These are phyloP conservation scores for Ceratocystis albifundus DNA, from an alignment of 2,329 filamentous ascomycete genomes.

Conservation along the genomic window DNA sequence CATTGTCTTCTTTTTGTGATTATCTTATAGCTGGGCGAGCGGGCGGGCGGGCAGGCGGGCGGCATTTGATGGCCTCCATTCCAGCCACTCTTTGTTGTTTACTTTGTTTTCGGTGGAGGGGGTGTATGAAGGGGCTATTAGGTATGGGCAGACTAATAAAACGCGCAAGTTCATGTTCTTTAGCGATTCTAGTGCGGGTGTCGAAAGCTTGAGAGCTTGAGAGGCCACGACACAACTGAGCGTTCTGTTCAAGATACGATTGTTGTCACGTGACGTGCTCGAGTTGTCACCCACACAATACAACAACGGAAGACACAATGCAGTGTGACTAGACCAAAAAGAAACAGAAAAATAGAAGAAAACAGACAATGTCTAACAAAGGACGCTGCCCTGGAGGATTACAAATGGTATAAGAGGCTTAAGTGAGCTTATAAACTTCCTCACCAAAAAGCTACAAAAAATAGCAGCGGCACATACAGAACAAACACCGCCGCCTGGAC, in stretches of 20 bases:
- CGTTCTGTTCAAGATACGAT: no score
- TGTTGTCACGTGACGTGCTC: no score
- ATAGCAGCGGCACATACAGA: no score
- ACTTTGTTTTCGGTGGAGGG: background rate
- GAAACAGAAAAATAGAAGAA: background rate
- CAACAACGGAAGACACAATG: background rate
- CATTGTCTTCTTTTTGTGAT: background rate
- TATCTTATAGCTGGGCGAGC: background rate
- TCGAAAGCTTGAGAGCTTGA: background rate
- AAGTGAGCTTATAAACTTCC: no score
- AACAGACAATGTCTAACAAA: background rate
- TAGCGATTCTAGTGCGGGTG: background rate
- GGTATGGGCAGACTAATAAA: background rate
- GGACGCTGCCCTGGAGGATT: no score
- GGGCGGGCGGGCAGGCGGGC: background rate
- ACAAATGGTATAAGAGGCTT: no score
- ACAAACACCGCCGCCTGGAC: no score
- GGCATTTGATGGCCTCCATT: background rate
- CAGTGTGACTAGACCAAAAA: background rate
- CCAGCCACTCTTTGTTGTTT: background rate
- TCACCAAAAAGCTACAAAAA: no score
- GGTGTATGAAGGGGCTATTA: background rate
- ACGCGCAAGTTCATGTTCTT: background rate
- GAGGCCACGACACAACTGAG: background rate
- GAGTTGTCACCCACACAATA: no score